phyloP scores from a whole-genome alignment of 2,329 filamentous ascomycete species.

The Fusarium sp. region DNA sequence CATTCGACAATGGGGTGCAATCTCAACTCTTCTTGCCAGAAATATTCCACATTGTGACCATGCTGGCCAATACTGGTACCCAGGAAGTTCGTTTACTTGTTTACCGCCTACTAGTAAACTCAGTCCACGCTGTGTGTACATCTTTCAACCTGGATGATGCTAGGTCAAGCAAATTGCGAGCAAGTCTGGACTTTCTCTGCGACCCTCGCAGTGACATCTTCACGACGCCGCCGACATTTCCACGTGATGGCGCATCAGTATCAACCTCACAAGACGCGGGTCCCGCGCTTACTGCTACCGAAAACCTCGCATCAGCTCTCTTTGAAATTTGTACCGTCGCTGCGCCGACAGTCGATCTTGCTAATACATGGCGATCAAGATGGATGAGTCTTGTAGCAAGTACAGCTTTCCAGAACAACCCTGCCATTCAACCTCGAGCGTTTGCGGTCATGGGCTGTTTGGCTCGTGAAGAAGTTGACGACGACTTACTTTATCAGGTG shows the following conservation, averaged over 20 bases:
- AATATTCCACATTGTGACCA: slow-evolving; percentile 77
- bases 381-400: slow-evolving; percentile 82
- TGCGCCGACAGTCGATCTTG: slow-evolving; percentile 73
- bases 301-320: slow-evolving; percentile 71
- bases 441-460: slow-evolving; percentile 80
- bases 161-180: slow-evolving; percentile 67
- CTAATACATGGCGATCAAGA: slow-evolving; percentile 77
- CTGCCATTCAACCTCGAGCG: slow-evolving; percentile 76
- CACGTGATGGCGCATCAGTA: slow-evolving; percentile 67
- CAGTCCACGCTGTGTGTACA: slow-evolving; percentile 76
- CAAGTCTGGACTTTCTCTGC: slow-evolving; percentile 69
- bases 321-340: slow-evolving; percentile 74
- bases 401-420: slow-evolving; percentile 80
- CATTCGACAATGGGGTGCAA: slow-evolving; percentile 76
- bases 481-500: slow-evolving; percentile 78
- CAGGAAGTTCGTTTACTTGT: slow-evolving; percentile 69
- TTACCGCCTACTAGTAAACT: slow-evolving; percentile 74
- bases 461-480: slow-evolving; percentile 78
- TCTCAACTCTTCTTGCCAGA: slow-evolving; percentile 77
- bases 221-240: slow-evolving; percentile 59
- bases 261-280: slow-evolving; percentile 67
- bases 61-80: slow-evolving; percentile 75
- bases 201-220: slow-evolving; percentile 72
- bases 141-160: slow-evolving; percentile 73
- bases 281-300: slow-evolving; percentile 67